phyloP scores from a whole-genome alignment of 495 filamentous ascomycete species.

The Penicillium longicatenatum region DNA sequence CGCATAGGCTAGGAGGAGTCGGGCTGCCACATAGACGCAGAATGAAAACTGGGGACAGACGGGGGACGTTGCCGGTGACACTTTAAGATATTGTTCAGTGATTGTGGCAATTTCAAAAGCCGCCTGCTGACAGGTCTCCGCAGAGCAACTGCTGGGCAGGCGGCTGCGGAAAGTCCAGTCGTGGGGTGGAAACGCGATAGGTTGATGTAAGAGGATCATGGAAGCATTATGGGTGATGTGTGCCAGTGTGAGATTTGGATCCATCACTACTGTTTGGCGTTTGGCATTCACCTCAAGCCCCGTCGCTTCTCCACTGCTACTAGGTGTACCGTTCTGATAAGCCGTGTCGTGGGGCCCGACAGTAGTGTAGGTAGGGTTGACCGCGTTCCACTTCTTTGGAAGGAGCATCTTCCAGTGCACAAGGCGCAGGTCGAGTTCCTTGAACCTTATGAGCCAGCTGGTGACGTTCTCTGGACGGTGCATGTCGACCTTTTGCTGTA shows the following conservation, averaged over 20 bases:
- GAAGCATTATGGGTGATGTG: conserved; percentile 48
- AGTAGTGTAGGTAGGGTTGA: background rate
- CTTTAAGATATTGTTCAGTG: conserved; percentile 7
- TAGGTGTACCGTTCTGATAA: too few species aligned
- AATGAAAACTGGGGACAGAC: conserved; percentile 7
- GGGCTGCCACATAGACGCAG: conserved; percentile 29
- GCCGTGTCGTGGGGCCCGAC: too few species aligned
- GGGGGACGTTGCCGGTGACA: background rate
- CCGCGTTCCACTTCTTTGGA: conserved; percentile 36
- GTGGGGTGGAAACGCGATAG: conserved; percentile 41
- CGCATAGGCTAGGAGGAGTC: conserved; percentile 37
- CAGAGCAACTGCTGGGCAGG: conserved; percentile 37
- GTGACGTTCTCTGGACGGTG: conserved; percentile 28
- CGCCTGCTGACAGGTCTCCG: conserved; percentile 11
- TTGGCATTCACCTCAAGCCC: too few species aligned
- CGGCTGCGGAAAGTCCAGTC: conserved; percentile 29
- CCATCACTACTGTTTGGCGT: too few species aligned
- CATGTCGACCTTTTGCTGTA: conserved; percentile 22
- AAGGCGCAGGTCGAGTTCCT: conserved; percentile 19
- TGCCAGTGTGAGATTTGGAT: conserved; percentile 20
- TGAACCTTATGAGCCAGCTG: conserved; percentile 35
- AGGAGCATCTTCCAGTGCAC: conserved; percentile 43
- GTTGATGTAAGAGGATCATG: conserved; percentile 47
- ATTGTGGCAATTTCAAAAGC: conserved; percentile 10
- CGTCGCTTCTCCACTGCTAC: too few species aligned